Evolutionary conservation across 2,329 filamentous ascomycete species (phyloP).

Genomic region (Aaosphaeria arxii): DNA sequence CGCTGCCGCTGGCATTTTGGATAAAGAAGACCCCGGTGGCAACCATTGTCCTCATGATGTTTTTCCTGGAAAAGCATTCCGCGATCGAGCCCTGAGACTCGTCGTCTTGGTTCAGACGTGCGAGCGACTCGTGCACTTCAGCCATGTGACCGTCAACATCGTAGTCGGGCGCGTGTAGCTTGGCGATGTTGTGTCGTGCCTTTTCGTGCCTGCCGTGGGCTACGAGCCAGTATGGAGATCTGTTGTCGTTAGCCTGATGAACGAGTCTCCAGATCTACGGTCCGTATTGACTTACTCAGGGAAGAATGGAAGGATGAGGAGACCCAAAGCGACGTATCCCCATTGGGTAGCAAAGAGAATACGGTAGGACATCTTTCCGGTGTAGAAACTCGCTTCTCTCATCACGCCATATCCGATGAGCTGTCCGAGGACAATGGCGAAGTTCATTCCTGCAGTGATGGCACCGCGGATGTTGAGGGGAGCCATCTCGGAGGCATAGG

Average conservation of each 20-base stretch:
- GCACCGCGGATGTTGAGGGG: constrained; percentile 11
- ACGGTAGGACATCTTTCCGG: constrained; percentile 16
- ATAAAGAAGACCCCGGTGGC: constrained; percentile 26
- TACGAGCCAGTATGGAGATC: constrained; percentile 32
- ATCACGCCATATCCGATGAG: constrained; percentile 12
- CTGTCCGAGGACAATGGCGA: constrained; percentile 14
- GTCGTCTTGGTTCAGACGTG: constrained; percentile 15
- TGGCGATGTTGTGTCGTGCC: constrained; percentile 27
- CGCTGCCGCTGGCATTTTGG: constrained; percentile 27
- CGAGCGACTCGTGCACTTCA: constrained; percentile 23
- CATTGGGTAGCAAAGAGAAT: constrained; percentile 32
- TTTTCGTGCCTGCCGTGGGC: constrained; percentile 25
- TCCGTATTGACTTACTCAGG: constrained; percentile 19
- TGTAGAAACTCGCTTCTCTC: constrained; percentile 19
- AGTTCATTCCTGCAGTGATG: constrained; percentile 13
- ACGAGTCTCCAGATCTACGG: not conserved
- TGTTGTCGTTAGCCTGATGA: not conserved
- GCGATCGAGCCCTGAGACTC: constrained; percentile 15
- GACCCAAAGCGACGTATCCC: constrained; percentile 24
- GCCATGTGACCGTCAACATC: constrained; percentile 32
- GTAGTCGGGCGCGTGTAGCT: constrained; percentile 23
- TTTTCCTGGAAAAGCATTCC: constrained; percentile 14
- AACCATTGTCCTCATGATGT: constrained; percentile 18
- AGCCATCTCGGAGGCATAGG: constrained; percentile 11
- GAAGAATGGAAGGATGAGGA: constrained; percentile 28